Base-by-base conservation (phyloP, 1,139 yeast species). In the Groenewaldozyma auringiensis region DNA sequence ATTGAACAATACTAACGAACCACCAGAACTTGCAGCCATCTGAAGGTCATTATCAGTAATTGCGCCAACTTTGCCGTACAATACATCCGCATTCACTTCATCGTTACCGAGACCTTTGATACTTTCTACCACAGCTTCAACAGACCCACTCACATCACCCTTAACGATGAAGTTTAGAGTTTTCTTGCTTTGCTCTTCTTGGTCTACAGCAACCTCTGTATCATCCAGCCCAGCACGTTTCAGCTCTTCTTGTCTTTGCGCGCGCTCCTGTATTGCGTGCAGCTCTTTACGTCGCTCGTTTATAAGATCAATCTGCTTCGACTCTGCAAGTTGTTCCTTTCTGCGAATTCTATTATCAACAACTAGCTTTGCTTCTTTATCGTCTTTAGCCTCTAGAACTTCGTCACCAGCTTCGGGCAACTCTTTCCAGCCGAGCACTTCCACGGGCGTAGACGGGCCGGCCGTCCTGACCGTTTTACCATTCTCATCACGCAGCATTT, bases 341-440 rank as follows among this genome's bases (percentile, higher is more conserved):
- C 87, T 67, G 16, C 76, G 68, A 4, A 70, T 63, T 54, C 96
- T 72, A 57, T 82, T 82, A 8, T 74, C 74, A 16, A 81, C 72
- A 4, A 83, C 95, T 54, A 78, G 79, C 56, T 86, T 89, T 11
- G 95, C 96, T 37, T 71, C 64, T 27, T 75, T 72, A 60, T 89
- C 97, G 53, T 69, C 76, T 48, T 75, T 74, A 6, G 94, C 95
- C 60, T 87, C 83, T 4, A 92, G 63, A 1, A 85, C 79, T 54
- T 78, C 79, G 53, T 88, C 96, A 2, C 99, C 99, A 18, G 95
- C 94, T 44, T 79, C 85, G 0, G 98, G 98, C 40, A 88, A 67
- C 36, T 81, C 92, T 59, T 85, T 88, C 98, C 98, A 92, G 0
- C 99, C 98, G 65, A 88, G 76, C 3, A 92, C 73, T 58, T 88